Evolutionary conservation across 2,329 filamentous ascomycete genomes (phyloP), one percentile per base, ranked within the genome.

Genomic region (Pochonia chlamydosporia): DNA sequence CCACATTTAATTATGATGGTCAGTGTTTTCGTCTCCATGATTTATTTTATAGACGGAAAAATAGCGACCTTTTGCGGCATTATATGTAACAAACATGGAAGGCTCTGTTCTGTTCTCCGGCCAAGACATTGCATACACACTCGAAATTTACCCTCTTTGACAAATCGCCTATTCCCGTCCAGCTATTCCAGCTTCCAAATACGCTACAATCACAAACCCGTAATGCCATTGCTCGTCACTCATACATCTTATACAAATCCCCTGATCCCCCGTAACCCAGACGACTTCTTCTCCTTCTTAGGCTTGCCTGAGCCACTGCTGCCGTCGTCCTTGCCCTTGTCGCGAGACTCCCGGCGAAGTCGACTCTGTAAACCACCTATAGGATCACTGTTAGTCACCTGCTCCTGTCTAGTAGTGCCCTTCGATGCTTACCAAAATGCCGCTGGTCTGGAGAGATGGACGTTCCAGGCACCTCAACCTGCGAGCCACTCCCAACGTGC

Each of bases 351-450:
- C 54, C 77, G 73, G 3, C 70, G 70, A 1, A 69, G 59, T 25
- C 68, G 59, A 55, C 73, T 76, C 52, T 75, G 73, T 8, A 74
- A 64, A 20, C 73, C 72, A 16, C 74, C 75, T 72, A 43, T 50
- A 16, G 47, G 23, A 24, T 62, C 54, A 25, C 54, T 56, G 39
- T 56, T 54, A 42, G 55, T 54, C 30, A 53, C 47, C 25, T 6
- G n/a, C n/a, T 16, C 31, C 25, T 14, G 24, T 50, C 39, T 53
- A n/a, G n/a, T n/a, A n/a, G n/a, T 48, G 37, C 52, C 43, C 13
- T 51, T 49, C n/a, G 50, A 53, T 14, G 53, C 64, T 65, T 69
- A 30, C 74, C 69, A 53, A 73, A 69, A 49, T 70, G 70, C 42
- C 75, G 62, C 54, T 69, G 55, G 30, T 75, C 66, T 20, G 68